Evolutionary conservation across 2,329 filamentous ascomycete genomes (phyloP), one percentile per base, ranked within the genome.

Genomic region (Colletotrichum navitas): DNA sequence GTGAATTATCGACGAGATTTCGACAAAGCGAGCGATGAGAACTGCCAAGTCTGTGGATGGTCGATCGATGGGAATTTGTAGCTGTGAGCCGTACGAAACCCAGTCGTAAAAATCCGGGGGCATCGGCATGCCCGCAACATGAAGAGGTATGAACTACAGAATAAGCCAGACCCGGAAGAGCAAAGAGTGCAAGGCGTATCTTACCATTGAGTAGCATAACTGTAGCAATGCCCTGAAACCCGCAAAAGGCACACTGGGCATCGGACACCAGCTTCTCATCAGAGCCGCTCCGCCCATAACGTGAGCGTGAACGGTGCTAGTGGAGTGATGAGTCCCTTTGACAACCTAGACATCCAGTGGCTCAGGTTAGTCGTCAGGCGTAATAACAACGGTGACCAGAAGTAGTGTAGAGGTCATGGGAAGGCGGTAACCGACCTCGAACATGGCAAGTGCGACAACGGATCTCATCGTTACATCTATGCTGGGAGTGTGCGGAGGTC

Each of bases 211-310:
- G 75, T 86, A 89, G 68, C 87, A 85, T 45, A 90, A 78, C 72
- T 90, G 87, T 18, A 89, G 74, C 64, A 90, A 84, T 6, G 85
- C 84, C 43, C 85, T 82, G 72, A 88, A 82, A 5, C 87, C 86
- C 59, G 84, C 81, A 29, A 83, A 79, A 0, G 82, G 79, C 0
- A 79, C 76, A 11, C 80, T 74, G 2, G 79, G 77, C 45, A 82
- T 76, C 1, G 85, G 85, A 6, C 84, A 76, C 68, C 83, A 83
- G 55, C 80, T 83, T 68, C 85, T 84, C 24, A 91, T 80, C n/a
- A 92, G 79, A 14, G 89, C 88, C 55, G 87, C 83, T 2, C 88
- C 89, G 1, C 90, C 90, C 75, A 86, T 83, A 56, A 91, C 85
- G 76, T 92, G 90, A 7, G 85, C 86, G 63, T 85, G 86, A 73